Evolutionary conservation across 1,284 basidiomycete genomes (phyloP), one percentile per base, ranked within the genome.

Genomic region (Phellinidium pouzarii): DNA sequence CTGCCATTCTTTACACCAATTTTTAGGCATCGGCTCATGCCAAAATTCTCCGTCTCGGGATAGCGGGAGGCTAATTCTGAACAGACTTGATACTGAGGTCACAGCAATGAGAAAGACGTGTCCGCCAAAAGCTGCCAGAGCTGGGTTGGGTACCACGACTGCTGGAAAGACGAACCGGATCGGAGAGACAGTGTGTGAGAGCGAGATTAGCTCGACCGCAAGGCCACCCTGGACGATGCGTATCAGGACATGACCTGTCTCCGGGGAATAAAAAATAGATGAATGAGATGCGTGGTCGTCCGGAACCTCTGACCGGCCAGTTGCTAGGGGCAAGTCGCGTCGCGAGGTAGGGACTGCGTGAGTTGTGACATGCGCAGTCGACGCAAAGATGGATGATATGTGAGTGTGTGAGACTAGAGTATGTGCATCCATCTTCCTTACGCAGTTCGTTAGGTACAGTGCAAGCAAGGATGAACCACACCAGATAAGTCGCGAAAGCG

Each of bases 151-250:
- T 6, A 88, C 66, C 36, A 94, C 68, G n/a, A 75, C 64, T 17
- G 84, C 79, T 23, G 91, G 87, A 59, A 93, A 90, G 57, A 87
- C 73, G 61, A 94, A 82, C 49, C 89, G 82, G 55, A 92, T 72
- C 9, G 84, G 80, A 40, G 77, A 69, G 3, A 80, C 68, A 58
- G 79, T 72, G 3, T 75, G 76, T 1, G 84, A 80, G 41, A 93
- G 71, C 2, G 87, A 84, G 27, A 84, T 65, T 34, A 94, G 79
- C 62, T 94, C 90, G 34, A 93, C 68, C 44, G 87, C 81, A 56
- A 84, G 69, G 17, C 86, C 87, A 50, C 79, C 82, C 61, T 89
- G 82, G 48, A 92, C 73, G 42, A 89, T 76, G 59, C 91, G 84
- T 46, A 87, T 71, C 44, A 93, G 75, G 53, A 93, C 74, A 44